Base-by-base conservation (phyloP, 2,329 filamentous ascomycete species). In the Calonectria naviculata region DNA sequence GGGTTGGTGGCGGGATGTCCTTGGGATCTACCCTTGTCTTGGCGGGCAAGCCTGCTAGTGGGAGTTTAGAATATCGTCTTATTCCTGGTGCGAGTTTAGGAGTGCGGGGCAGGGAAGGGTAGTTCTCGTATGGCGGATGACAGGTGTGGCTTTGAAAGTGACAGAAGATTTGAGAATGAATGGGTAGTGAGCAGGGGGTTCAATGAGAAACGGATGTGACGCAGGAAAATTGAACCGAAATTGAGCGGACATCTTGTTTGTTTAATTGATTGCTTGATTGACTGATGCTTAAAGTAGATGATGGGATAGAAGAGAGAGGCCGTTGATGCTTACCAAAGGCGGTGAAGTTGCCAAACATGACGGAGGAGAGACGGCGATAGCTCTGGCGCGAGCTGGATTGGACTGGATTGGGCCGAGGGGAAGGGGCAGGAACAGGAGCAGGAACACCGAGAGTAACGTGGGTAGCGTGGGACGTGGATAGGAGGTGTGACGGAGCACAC, bases 1-100 rank as follows among this genome's bases (percentile, higher is more conserved):
- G 87, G 9, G 89, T 91, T 52, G 89, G 85, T 44, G 87, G 85
- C n/a, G 89, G 89, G 15, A 91, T 84, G 71, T 90, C 84, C 75
- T 87, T 86, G 24, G 87, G 86, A 67, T 84, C 80, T 75, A 85
- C 74, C 73, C 78, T 82, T 65, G 65, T 68, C 70, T 74, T 78
- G 68, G 78, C 61, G 46, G 78, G 76, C 66, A 81, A 68, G 67
- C 75, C 79, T 68, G 80, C 81, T 82, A 70, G 67, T 52, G 60
- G 46, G 31, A 69, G 69, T 75, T 74, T 74, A 78, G 77, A 72
- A 56, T 24, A n/a, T 68, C 70, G 67, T 65, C 70, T 70, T 72
- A 58, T 68, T 38, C 69, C 68, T 70, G 74, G 71, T 68, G 71
- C 56, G 66, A 71, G 65, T 63, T 56, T 67, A 66, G 74, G 71